Conservation (phyloP, 31 red algal species). For the Odonthalia washingtoniensis region DNA sequence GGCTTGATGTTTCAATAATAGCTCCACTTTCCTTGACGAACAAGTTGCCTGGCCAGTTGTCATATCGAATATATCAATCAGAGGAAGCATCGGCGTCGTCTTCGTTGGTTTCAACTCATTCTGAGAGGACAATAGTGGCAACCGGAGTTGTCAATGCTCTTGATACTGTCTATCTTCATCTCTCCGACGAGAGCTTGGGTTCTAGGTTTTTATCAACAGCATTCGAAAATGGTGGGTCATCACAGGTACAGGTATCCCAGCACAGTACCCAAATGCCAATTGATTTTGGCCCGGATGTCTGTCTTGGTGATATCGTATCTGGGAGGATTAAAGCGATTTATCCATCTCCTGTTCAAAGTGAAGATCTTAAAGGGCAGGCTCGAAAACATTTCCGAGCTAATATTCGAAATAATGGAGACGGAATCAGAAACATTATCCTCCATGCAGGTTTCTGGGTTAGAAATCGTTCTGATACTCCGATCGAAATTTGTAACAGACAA, state of each 20-base stretch:
- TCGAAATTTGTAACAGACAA: constrained; percentile 63
- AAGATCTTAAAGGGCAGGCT: neutral
- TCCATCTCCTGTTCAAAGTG: constrained; percentile 6
- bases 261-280: neutral
- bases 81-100: neutral
- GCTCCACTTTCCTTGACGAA: constrained; percentile 73
- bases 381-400: constrained; percentile 43
- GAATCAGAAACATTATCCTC: constrained; percentile 29
- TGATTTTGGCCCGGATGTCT: constrained; percentile 51
- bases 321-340: constrained; percentile 41
- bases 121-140: constrained; percentile 44
- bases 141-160: constrained; percentile 60
- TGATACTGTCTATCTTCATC: constrained; percentile 65
- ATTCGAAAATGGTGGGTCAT: constrained; percentile 43
- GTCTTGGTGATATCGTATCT: constrained; percentile 34
- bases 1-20: constrained; percentile 74
- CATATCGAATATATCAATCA: constrained; percentile 46
- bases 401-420: neutral
- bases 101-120: constrained; percentile 10
- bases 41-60: constrained; percentile 52
- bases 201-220: constrained; percentile 59
- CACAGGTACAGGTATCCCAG: neutral
- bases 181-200: constrained; percentile 55
- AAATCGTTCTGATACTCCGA: constrained; percentile 69
- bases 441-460: constrained; percentile 80